These are phyloP conservation scores for Pyracantha coccinea DNA, from an alignment of 331 rosid genomes.

Conservation along the genomic window DNA sequence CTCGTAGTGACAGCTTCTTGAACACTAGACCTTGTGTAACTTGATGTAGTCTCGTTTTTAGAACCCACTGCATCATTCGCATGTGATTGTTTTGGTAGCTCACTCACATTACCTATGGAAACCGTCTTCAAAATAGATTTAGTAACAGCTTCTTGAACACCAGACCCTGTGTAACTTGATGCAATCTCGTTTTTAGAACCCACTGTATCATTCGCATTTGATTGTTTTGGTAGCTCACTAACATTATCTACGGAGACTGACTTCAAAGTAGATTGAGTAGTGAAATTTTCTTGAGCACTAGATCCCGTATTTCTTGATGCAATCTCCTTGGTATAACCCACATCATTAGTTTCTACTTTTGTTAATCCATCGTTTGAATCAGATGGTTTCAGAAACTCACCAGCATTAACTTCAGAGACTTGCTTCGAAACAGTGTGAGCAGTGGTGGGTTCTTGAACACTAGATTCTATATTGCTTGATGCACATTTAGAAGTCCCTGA, in stretches of 20 bases:
- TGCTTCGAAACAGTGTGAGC: neutral
- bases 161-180: neutral
- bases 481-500: neutral
- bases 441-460: neutral
- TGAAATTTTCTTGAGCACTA: neutral
- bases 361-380: neutral
- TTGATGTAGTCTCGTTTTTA: neutral
- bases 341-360: constrained; percentile 4
- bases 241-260: neutral
- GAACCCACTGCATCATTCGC: neutral
- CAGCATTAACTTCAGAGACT: neutral
- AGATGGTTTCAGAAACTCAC: neutral
- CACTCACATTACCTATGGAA: neutral
- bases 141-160: neutral
- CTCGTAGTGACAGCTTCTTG: constrained; percentile 26
- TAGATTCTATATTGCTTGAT: neutral
- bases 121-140: neutral
- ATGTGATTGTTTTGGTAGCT: neutral
- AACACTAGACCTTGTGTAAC: constrained; percentile 10
- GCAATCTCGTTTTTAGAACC: neutral
- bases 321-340: neutral
- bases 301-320: neutral
- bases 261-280: neutral
- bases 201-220: neutral
- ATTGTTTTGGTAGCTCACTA: neutral